Conservation (phyloP, 225 moss, liverwort and hornwort species). For the Polytrichum formosum region DNA sequence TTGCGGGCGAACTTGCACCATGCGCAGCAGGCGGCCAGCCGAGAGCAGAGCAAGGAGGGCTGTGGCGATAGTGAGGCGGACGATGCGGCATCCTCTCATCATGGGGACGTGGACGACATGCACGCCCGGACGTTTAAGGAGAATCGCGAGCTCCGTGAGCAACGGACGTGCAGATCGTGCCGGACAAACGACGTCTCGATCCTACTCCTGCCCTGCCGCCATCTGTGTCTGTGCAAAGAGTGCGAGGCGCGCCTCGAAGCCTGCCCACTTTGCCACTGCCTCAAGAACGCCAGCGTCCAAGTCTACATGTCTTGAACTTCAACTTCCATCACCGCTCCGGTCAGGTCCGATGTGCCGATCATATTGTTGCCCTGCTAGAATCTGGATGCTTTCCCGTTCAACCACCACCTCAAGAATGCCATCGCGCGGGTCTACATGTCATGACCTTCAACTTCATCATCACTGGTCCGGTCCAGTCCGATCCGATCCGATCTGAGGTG, state of each 20-base stretch:
- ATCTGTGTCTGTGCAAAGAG: conserved; percentile 59
- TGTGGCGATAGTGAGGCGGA: conserved; percentile 64
- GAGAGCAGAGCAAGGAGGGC: conserved; percentile 60
- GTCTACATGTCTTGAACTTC: conserved; percentile 51
- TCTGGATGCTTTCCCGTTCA: no score
- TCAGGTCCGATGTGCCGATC: no score
- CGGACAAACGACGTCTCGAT: conserved; percentile 55
- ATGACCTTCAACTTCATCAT: no score
- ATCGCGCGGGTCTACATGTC: no score
- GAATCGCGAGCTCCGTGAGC: conserved; percentile 53
- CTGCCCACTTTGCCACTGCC: conserved; percentile 47
- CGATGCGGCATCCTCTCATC: conserved; percentile 59
- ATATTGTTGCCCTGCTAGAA: no score
- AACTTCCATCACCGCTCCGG: not conserved
- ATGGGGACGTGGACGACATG: conserved; percentile 41
- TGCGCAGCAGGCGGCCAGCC: conserved; percentile 44
- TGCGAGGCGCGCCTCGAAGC: conserved; percentile 45
- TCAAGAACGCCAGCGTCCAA: conserved; percentile 57
- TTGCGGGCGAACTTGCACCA: conserved; percentile 41
- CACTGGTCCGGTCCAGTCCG: no score
- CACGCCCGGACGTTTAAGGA: conserved; percentile 43
- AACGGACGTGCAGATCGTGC: conserved; percentile 52
- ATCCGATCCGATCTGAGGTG: not conserved
- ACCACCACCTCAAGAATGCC: no score
- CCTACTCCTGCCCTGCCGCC: conserved; percentile 57